Percentiles rank a stretch among this genome's conserved stretches.
phyloP scores from a whole-genome alignment of 345 rosid species.

The Microcos paniculata region DNA sequence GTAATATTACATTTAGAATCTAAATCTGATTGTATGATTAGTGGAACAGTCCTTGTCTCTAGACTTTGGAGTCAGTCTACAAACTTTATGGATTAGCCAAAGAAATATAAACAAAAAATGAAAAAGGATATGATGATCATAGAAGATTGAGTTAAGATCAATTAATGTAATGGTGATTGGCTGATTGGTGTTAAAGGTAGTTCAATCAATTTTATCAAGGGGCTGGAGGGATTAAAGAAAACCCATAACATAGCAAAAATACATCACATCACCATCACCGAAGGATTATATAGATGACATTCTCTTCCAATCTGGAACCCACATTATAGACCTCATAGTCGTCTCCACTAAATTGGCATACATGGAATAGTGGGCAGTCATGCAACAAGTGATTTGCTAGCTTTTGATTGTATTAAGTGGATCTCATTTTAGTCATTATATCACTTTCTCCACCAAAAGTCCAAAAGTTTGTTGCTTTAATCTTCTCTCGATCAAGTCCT shows the following conservation, averaged over 20 bases:
- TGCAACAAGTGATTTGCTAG: slow-evolving; percentile 22
- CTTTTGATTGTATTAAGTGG: slow-evolving; percentile 5
- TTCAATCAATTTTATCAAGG: background rate
- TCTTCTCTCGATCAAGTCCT: background rate
- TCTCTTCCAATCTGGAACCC: slow-evolving; percentile 29
- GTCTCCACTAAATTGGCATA: slow-evolving; percentile 13
- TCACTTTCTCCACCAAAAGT: slow-evolving; percentile 15
- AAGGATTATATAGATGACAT: background rate
- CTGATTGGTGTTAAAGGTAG: background rate
- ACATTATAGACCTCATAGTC: background rate
- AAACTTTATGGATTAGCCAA: background rate
- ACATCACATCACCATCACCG: slow-evolving; percentile 10
- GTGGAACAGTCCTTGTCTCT: background rate
- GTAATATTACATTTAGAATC: slow-evolving; percentile 10
- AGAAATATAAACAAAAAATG: background rate
- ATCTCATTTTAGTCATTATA: background rate
- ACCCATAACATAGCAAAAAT: background rate
- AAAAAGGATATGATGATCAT: background rate
- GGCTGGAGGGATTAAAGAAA: background rate
- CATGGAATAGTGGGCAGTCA: slow-evolving; percentile 27
- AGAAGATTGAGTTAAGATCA: background rate
- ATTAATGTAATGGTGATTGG: background rate
- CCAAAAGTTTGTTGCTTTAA: background rate
- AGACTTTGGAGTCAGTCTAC: background rate
- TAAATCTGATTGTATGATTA: background rate